phyloP scores from a whole-genome alignment of 306 rosid species.

The Vachellia collinsii region DNA sequence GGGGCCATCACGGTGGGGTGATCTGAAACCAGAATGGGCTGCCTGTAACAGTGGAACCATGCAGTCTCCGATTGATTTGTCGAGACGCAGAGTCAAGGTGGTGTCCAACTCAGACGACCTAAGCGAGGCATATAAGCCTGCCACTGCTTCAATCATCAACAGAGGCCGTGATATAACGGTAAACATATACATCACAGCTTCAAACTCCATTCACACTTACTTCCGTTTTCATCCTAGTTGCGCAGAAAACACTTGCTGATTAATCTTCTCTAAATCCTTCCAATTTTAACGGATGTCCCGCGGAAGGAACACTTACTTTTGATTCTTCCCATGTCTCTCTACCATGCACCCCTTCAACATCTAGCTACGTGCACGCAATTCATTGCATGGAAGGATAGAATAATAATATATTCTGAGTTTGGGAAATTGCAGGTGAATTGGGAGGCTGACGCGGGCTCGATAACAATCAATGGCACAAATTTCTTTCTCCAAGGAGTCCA shows the following conservation, averaged over 20 bases:
- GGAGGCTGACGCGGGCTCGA: slow-evolving; percentile 56
- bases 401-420: not conserved
- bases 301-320: too few relatives aligned
- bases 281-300: too few relatives aligned
- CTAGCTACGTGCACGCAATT: not conserved
- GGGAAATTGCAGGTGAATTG: slow-evolving; percentile 43
- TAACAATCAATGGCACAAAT: slow-evolving; percentile 50
- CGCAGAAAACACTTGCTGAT: too few relatives aligned
- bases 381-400: not conserved
- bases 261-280: too few relatives aligned
- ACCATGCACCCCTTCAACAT: not conserved
- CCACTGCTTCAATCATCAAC: slow-evolving; percentile 50
- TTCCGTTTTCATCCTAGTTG: not conserved
- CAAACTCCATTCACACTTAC: not conserved
- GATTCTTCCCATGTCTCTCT: too few relatives aligned
- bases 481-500: slow-evolving; percentile 60
- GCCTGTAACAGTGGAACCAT: slow-evolving; percentile 52
- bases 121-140: slow-evolving; percentile 43
- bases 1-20: slow-evolving; percentile 65
- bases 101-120: slow-evolving; percentile 37
- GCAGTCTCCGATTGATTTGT: slow-evolving; percentile 74
- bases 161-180: slow-evolving; percentile 66
- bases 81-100: slow-evolving; percentile 30
- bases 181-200: not conserved
- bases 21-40: slow-evolving; percentile 56